Evolutionary conservation across 2,329 filamentous ascomycete genomes (phyloP).

Genomic region (Fusarium lyarnte): DNA sequence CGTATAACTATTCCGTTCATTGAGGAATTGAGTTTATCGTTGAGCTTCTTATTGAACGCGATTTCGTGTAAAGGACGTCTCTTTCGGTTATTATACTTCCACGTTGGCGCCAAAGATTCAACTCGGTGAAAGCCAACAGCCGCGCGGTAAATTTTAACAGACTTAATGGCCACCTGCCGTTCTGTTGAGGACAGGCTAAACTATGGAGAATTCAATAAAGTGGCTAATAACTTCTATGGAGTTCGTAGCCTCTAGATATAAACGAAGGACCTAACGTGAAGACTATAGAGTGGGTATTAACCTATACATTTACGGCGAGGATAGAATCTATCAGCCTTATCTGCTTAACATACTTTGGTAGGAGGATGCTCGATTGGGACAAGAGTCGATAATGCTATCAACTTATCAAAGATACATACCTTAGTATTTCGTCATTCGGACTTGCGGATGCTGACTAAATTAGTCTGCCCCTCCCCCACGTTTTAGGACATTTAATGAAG

Average conservation of each 20-base stretch:
- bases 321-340: too few species aligned
- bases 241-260: background rate
- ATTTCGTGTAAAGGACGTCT: background rate
- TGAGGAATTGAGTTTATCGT: background rate
- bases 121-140: background rate
- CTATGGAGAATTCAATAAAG: background rate
- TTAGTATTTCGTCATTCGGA: slow-evolving; percentile 32
- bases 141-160: background rate
- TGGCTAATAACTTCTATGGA: too few species aligned
- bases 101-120: background rate
- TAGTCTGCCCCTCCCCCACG: slow-evolving; percentile 26
- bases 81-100: background rate
- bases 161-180: background rate
- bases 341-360: too few species aligned
- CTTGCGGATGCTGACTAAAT: slow-evolving; percentile 39
- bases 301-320: background rate
- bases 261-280: background rate
- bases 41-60: background rate
- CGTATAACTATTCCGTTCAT: too few species aligned
- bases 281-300: too few species aligned
- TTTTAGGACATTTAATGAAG: slow-evolving; percentile 13
- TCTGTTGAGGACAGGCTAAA: background rate
- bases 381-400: background rate
- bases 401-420: background rate
- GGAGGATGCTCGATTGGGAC: too few species aligned